These are phyloP conservation scores for Sporothrix variecibatus DNA, from an alignment of 2,329 filamentous ascomycete genomes.

Conservation along the genomic window DNA sequence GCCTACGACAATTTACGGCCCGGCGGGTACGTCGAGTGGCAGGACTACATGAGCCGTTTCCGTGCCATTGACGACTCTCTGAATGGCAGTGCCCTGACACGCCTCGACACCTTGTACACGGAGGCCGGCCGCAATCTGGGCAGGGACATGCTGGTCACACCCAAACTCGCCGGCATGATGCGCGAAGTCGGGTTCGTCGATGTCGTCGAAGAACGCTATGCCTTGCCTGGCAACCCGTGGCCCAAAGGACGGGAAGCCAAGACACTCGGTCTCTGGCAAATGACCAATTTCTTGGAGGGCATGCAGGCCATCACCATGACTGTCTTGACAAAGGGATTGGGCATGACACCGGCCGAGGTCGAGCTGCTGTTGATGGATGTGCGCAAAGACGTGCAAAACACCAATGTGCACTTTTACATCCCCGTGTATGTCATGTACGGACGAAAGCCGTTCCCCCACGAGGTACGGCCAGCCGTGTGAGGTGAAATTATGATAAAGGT, in stretches of 20 bases:
- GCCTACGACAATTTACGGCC: slow-evolving; percentile 40
- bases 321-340: slow-evolving; percentile 34
- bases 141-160: slow-evolving; percentile 38
- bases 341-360: slow-evolving; percentile 35
- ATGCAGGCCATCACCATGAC: slow-evolving; percentile 36
- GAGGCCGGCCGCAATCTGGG: slow-evolving; percentile 37
- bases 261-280: slow-evolving; percentile 36
- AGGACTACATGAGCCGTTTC: slow-evolving; percentile 39
- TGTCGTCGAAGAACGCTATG: slow-evolving; percentile 36
- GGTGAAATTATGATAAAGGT: no score
- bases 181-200: slow-evolving; percentile 38
- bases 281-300: slow-evolving; percentile 37
- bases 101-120: slow-evolving; percentile 37
- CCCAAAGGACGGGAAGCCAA: slow-evolving; percentile 35
- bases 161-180: slow-evolving; percentile 36
- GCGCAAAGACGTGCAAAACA: slow-evolving; percentile 32
- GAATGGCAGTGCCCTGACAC: slow-evolving; percentile 37
- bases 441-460: slow-evolving; percentile 27
- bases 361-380: slow-evolving; percentile 34
- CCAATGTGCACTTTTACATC: slow-evolving; percentile 32
- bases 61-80: slow-evolving; percentile 39
- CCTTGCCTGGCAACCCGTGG: slow-evolving; percentile 38
- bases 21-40: slow-evolving; percentile 42
- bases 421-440: slow-evolving; percentile 34
- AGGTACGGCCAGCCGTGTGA: neutral